Percentiles rank a stretch among this genome's conserved stretches.
Conservation (phyloP, 805 yeast genomes). For the Saccharomycopsis sp. region DNA sequence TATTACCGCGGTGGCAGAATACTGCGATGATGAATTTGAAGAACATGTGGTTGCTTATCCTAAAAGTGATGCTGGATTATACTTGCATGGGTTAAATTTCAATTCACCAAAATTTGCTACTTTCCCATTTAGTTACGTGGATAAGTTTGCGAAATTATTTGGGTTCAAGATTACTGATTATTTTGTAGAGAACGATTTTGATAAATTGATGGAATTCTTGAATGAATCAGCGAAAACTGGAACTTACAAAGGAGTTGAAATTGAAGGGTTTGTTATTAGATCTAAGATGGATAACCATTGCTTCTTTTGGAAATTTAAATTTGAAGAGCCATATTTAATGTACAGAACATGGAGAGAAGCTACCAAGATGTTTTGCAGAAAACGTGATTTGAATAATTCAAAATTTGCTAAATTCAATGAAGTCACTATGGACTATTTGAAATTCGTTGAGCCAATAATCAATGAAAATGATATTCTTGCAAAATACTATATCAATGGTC, state of each 20-base stretch:
- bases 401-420: constrained; percentile 46
- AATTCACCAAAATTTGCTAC: constrained; percentile 63
- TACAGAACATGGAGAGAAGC: constrained; percentile 89
- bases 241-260: constrained; percentile 58
- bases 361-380: constrained; percentile 49
- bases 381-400: constrained; percentile 28
- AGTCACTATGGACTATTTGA: constrained; percentile 60
- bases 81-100: constrained; percentile 79
- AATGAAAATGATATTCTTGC: constrained; percentile 39
- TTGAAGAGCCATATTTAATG: constrained; percentile 89
- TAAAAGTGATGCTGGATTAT: constrained; percentile 66
- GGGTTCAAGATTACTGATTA: constrained; percentile 63
- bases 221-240: constrained; percentile 59
- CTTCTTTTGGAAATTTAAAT: constrained; percentile 86
- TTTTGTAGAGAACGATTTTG: constrained; percentile 33
- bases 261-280: constrained; percentile 92
- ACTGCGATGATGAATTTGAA: constrained; percentile 88
- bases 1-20: constrained; percentile 84
- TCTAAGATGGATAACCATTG: constrained; percentile 39
- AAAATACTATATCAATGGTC: constrained; percentile 43
- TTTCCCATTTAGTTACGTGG: constrained; percentile 52
- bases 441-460: constrained; percentile 55
- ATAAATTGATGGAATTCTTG: constrained; percentile 43
- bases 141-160: constrained; percentile 51
- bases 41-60: constrained; percentile 83